Conservation (phyloP, 2,329 filamentous ascomycete genomes). For the Phyllosticta citrichinensis region DNA sequence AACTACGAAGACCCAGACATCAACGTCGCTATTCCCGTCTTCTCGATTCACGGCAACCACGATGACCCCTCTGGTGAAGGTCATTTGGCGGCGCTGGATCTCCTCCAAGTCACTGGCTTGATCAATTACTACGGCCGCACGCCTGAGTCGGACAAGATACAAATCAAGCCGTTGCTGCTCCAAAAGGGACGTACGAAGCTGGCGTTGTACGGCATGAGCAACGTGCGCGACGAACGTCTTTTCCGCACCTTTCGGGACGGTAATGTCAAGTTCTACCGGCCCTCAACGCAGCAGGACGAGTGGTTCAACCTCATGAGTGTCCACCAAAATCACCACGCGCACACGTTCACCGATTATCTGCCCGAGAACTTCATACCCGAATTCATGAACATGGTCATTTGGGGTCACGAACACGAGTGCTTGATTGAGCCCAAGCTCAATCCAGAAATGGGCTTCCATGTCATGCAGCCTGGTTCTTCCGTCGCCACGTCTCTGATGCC, state of each 20-base stretch:
- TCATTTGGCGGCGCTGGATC: conserved; percentile 79
- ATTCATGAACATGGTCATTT: conserved; percentile 84
- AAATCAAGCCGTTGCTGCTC: conserved; percentile 80
- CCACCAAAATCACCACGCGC: conserved; percentile 90
- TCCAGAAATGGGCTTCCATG: conserved; percentile 79
- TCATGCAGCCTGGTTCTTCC: conserved; percentile 96
- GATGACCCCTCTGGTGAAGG: conserved; percentile 97
- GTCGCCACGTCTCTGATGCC: conserved; percentile 86
- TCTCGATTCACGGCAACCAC: conserved; percentile 97
- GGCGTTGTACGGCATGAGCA: conserved; percentile 87
- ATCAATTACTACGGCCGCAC: conserved; percentile 94
- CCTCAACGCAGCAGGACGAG: conserved; percentile 66
- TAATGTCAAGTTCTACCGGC: conserved; percentile 88
- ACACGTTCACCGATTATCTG: conserved; percentile 86
- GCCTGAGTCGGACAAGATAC: conserved; percentile 85
- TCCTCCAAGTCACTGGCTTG: conserved; percentile 82
- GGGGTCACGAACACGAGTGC: conserved; percentile 98
- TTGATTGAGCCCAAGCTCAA: conserved; percentile 76
- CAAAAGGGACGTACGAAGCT: conserved; percentile 92
- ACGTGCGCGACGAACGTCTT: conserved; percentile 89
- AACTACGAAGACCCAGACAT: conserved; percentile 98
- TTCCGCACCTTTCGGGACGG: conserved; percentile 89
- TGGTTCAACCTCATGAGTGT: conserved; percentile 97
- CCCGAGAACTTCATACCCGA: conserved; percentile 88
- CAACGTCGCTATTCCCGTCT: conserved; percentile 93